Percentiles rank a stretch among this genome's conserved stretches.
Evolutionary conservation across 1,284 basidiomycete genomes (phyloP).

Genomic region (Sporisorium reilianum): DNA sequence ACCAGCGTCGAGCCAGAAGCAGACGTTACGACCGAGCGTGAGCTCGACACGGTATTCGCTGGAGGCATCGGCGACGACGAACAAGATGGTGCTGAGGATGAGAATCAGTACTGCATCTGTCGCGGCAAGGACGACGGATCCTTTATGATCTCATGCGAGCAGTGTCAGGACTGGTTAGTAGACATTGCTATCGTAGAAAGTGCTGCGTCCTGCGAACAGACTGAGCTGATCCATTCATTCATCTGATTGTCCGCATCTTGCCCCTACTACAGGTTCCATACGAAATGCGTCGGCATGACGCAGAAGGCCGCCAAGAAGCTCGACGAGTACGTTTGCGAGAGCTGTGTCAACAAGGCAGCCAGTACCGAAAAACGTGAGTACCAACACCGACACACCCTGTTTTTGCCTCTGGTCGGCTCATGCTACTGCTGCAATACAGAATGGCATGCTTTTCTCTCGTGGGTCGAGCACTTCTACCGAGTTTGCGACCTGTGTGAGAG

Average conservation of each 20-base stretch:
- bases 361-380: constrained; percentile 45
- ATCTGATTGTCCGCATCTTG: not conserved
- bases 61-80: constrained; percentile 26
- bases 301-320: constrained; percentile 60
- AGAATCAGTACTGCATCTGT: constrained; percentile 62
- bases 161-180: constrained; percentile 66
- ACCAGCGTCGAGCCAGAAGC: constrained; percentile 11
- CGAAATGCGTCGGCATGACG: constrained; percentile 61
- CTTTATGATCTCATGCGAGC: constrained; percentile 66
- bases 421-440: constrained; percentile 9
- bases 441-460: not conserved
- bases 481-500: constrained; percentile 7
- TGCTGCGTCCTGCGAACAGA: not conserved
- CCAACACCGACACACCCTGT: not conserved
- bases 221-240: constrained; percentile 16
- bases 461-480: not conserved
- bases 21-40: constrained; percentile 13
- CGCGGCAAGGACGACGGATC: constrained; percentile 62
- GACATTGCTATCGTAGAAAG: no score
- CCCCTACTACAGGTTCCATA: constrained; percentile 62
- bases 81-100: constrained; percentile 38
- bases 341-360: constrained; percentile 31
- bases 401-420: not conserved
- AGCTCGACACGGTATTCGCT: constrained; percentile 30
- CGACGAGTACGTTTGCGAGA: constrained; percentile 58